Evolutionary conservation across 371 early-diverging fungal genomes (phyloP).

Genomic region (Syncephalis fuscata): DNA sequence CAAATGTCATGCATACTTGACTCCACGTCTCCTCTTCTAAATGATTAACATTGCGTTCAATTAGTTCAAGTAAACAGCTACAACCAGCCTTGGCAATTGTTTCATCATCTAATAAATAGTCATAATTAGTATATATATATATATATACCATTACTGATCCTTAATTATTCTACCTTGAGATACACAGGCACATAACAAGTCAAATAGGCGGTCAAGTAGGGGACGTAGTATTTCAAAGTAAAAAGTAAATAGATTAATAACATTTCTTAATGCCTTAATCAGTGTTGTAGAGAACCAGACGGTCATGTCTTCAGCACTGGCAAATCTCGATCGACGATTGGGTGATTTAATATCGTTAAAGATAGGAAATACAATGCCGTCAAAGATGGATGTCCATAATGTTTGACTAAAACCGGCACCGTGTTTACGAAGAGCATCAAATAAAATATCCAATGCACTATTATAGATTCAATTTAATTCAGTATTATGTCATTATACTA

Average conservation of each 20-base stretch:
- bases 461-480: neutral
- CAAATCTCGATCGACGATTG: constrained; percentile 13
- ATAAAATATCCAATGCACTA: constrained; percentile 61
- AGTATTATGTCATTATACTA: neutral
- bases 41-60: constrained; percentile 56
- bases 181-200: constrained; percentile 63
- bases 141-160: too few relatives aligned
- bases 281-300: constrained; percentile 38
- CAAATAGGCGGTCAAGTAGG: constrained; percentile 58
- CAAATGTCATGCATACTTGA: constrained; percentile 43
- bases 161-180: constrained; percentile 38
- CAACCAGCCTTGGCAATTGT: constrained; percentile 82
- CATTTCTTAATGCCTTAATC: constrained; percentile 75
- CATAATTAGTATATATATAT: too few relatives aligned
- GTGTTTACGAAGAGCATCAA: constrained; percentile 55
- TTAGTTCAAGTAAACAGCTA: constrained; percentile 74
- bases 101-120: constrained; percentile 44
- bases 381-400: constrained; percentile 67
- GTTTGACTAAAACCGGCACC: constrained; percentile 49
- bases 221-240: constrained; percentile 51
- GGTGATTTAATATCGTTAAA: constrained; percentile 58
- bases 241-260: constrained; percentile 67
- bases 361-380: constrained; percentile 74
- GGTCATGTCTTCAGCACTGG: constrained; percentile 25
- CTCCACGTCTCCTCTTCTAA: constrained; percentile 55